phyloP scores from a whole-genome alignment of 2,329 filamentous ascomycete genomes.

The Penicillium hordei region DNA sequence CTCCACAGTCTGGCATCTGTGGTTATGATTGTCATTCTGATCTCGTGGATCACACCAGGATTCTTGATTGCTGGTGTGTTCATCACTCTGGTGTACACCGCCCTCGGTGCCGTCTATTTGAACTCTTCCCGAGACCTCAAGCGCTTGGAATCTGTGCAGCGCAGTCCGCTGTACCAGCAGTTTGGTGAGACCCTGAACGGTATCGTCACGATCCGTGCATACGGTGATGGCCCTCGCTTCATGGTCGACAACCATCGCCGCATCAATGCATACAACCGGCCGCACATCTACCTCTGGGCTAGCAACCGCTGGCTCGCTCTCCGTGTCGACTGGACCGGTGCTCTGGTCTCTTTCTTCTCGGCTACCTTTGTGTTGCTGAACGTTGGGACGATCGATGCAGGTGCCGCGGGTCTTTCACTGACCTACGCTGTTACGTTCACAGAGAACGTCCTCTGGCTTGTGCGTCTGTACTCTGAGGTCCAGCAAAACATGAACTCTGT shows the following conservation, averaged over 20 bases:
- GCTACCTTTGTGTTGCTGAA: conserved; percentile 86
- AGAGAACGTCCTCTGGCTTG: conserved; percentile 94
- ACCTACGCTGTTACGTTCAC: conserved; percentile 97
- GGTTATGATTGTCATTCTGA: conserved; percentile 81
- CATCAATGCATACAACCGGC: conserved; percentile 87
- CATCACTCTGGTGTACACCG: conserved; percentile 78
- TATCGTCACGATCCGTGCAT: conserved; percentile 95
- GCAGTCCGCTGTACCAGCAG: conserved; percentile 94
- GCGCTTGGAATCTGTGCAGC: conserved; percentile 87
- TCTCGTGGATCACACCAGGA: conserved; percentile 82
- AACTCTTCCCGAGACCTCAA: conserved; percentile 93
- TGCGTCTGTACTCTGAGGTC: conserved; percentile 88
- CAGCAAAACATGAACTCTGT: conserved; percentile 99
- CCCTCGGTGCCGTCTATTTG: conserved; percentile 85
- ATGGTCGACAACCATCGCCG: conserved; percentile 84
- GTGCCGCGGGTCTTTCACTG: conserved; percentile 87
- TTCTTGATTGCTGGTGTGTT: conserved; percentile 86
- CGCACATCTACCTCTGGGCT: conserved; percentile 95
- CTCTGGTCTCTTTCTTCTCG: conserved; percentile 89
- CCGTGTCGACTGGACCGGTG: conserved; percentile 84
- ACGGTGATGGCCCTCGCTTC: conserved; percentile 90
- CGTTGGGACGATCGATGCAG: conserved; percentile 80
- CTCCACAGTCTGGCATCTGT: conserved; percentile 68
- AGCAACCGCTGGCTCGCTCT: conserved; percentile 96
- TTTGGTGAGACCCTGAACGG: conserved; percentile 94